Evolutionary conservation across 371 early-diverging fungal genomes (phyloP).

Genomic region (Mucor velutinosus): DNA sequence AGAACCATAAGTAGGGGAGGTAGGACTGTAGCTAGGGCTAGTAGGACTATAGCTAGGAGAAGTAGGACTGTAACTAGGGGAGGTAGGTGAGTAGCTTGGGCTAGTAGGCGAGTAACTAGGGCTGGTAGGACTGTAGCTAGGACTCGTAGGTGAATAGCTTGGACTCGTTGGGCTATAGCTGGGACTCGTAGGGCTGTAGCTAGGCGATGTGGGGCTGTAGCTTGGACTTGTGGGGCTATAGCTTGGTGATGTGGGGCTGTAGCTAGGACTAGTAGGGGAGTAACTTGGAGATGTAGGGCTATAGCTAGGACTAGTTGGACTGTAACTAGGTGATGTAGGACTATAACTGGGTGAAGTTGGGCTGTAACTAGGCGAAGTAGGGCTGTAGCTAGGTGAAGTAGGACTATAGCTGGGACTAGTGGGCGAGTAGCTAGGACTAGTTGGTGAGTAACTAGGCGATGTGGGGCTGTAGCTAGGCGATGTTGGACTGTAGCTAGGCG

Average conservation of each 20-base stretch:
- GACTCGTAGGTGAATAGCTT: slow-evolving; percentile 61
- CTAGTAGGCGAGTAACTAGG: slow-evolving; percentile 80
- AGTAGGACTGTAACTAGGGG: slow-evolving; percentile 72
- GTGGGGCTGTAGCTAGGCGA: slow-evolving; percentile 71
- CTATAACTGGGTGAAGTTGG: slow-evolving; percentile 67
- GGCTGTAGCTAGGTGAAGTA: slow-evolving; percentile 74
- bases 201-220: slow-evolving; percentile 74
- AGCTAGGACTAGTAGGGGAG: slow-evolving; percentile 67
- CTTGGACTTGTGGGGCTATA: slow-evolving; percentile 76
- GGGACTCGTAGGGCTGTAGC: slow-evolving; percentile 75
- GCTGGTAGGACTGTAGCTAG: slow-evolving; percentile 59
- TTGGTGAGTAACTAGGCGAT: slow-evolving; percentile 70
- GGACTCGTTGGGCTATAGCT: slow-evolving; percentile 54
- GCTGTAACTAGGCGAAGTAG: slow-evolving; percentile 78
- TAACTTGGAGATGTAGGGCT: slow-evolving; percentile 70
- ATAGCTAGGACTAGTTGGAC: slow-evolving; percentile 71
- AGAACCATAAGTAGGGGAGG: slow-evolving; percentile 61
- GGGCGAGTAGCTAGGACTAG: slow-evolving; percentile 80
- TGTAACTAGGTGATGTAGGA: slow-evolving; percentile 57
- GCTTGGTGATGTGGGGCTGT: slow-evolving; percentile 77
- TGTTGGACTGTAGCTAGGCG: slow-evolving; percentile 72
- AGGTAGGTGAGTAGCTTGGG: slow-evolving; percentile 82
- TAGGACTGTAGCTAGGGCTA: slow-evolving; percentile 61
- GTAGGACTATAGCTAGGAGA: slow-evolving; percentile 52
- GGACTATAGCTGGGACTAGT: slow-evolving; percentile 77